phyloP scores from a whole-genome alignment of 1,284 basidiomycete species.

The Ustilago hordei region DNA sequence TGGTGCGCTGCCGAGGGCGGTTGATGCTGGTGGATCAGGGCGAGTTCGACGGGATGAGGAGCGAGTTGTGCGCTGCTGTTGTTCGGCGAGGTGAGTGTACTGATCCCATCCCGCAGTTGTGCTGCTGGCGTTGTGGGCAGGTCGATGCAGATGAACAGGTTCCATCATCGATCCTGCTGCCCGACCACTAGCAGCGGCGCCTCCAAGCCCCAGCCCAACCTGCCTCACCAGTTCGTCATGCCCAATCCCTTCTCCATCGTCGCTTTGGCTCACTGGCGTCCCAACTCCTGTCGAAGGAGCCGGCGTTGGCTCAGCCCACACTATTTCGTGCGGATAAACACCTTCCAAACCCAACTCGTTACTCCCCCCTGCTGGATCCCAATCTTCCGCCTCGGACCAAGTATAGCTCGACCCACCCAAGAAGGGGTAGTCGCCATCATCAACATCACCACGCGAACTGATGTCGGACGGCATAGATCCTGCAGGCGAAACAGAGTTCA shows the following conservation, averaged over 20 bases:
- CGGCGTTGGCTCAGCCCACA: conserved; percentile 41
- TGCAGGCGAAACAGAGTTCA: conserved; percentile 47
- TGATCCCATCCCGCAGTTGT: conserved; percentile 4
- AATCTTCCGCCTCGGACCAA: conserved; percentile 33
- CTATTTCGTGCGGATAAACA: conserved; percentile 47
- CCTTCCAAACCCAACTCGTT: conserved; percentile 51
- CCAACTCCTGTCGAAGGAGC: conserved; percentile 43
- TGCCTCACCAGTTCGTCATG: conserved; percentile 28
- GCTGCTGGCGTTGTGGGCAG: conserved; percentile 9
- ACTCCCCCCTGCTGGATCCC: conserved; percentile 15
- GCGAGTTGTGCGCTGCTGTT: conserved; percentile 1
- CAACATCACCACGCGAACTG: conserved; percentile 34
- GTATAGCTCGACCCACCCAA: conserved; percentile 23
- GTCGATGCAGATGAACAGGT: conserved; percentile 33
- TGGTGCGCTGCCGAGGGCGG: not conserved
- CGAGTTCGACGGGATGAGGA: not conserved
- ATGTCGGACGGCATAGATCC: conserved; percentile 61
- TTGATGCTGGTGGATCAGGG: not conserved
- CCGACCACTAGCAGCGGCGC: not conserved
- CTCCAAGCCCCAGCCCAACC: conserved; percentile 26
- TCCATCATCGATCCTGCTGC: conserved; percentile 11
- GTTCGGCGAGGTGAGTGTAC: not conserved
- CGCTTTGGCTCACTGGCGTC: conserved; percentile 37
- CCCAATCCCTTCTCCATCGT: conserved; percentile 16
- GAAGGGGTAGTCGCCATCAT: conserved; percentile 36